phyloP scores from a whole-genome alignment of 345 rosid species.

The Dipteronia dyeriana region DNA sequence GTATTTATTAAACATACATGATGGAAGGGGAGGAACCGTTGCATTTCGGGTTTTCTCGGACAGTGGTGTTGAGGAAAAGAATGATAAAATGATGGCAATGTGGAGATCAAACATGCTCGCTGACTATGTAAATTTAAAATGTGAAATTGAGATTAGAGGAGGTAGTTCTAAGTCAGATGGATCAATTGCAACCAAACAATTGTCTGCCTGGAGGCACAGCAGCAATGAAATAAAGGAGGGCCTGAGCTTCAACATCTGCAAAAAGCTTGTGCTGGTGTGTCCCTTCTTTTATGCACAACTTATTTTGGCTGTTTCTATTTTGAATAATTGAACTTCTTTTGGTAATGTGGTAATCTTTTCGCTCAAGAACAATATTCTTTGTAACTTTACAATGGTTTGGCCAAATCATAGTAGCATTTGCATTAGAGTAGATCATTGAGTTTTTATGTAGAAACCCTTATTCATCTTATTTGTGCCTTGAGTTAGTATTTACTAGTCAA shows the following conservation, averaged over 20 bases:
- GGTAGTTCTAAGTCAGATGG: slow-evolving; percentile 44
- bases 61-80: slow-evolving; percentile 48
- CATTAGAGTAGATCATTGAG: background rate
- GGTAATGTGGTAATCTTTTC: background rate
- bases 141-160: slow-evolving; percentile 67
- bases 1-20: slow-evolving; percentile 57
- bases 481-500: background rate
- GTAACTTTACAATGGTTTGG: background rate
- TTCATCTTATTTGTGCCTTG: background rate
- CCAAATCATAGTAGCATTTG: no score
- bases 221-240: slow-evolving; percentile 61
- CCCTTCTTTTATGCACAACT: background rate
- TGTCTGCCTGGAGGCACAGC: slow-evolving; percentile 41
- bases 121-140: slow-evolving; percentile 57
- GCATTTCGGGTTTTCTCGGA: slow-evolving; percentile 55
- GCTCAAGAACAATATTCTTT: background rate
- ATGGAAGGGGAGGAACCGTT: slow-evolving; percentile 53
- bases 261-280: slow-evolving; percentile 89
- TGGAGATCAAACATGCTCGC: slow-evolving; percentile 53
- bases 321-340: background rate
- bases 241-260: slow-evolving; percentile 79
- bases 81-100: slow-evolving; percentile 45
- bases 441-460: no score
- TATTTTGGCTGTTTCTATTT: background rate
- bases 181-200: slow-evolving; percentile 31